Conservation (phyloP, 225 moss, liverwort and hornwort genomes). For the Polytrichum formosum region DNA sequence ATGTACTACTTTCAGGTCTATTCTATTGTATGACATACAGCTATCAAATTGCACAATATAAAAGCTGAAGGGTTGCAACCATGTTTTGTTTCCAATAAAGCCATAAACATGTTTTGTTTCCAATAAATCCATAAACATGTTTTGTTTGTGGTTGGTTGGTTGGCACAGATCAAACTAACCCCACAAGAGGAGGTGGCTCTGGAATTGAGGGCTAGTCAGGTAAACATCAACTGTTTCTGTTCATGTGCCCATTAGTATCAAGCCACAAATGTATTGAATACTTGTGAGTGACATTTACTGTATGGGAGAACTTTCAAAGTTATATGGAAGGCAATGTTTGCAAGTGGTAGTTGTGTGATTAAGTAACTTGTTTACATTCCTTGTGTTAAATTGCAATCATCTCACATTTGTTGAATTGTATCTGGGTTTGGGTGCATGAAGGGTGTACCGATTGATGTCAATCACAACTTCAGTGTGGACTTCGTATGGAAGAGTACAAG, state of each 20-base stretch:
- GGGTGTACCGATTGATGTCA: conserved; percentile 96
- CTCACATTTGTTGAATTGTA: too few relatives aligned
- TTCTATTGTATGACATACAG: background rate
- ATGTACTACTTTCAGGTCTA: conserved; percentile 16
- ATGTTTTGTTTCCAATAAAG: too few relatives aligned
- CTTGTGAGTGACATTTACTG: too few relatives aligned
- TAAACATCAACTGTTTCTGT: conserved; percentile 17
- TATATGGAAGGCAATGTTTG: too few relatives aligned
- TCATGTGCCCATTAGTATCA: background rate
- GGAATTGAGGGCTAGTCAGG: conserved; percentile 93
- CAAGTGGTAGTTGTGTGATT: too few relatives aligned
- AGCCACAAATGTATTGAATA: background rate
- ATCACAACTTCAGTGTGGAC: conserved; percentile 96
- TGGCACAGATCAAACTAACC: conserved; percentile 80
- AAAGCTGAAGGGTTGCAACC: too few relatives aligned
- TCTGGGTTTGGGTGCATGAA: conserved; percentile 22
- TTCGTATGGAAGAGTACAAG: conserved; percentile 99
- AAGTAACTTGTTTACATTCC: too few relatives aligned
- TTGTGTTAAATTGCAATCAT: too few relatives aligned
- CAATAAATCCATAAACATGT: background rate
- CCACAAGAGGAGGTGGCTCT: conserved; percentile 98
- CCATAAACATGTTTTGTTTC: background rate
- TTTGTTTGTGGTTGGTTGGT: conserved; percentile 8
- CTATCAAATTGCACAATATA: too few relatives aligned
- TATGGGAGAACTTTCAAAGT: too few relatives aligned